Base-by-base conservation (phyloP, 305 asterid genomes). In the Vinca major region DNA sequence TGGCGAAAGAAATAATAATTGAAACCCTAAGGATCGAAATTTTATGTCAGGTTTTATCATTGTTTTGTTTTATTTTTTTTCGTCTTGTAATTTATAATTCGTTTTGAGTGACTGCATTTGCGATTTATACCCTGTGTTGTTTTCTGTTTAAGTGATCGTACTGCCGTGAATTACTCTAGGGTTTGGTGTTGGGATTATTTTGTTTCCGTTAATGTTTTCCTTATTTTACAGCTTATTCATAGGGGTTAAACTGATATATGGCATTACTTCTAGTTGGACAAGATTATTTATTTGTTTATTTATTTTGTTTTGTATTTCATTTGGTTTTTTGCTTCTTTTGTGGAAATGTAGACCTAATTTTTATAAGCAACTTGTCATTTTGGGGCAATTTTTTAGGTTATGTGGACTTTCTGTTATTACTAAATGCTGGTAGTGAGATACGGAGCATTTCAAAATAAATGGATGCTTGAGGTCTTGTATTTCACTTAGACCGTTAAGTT, bases 1-100 rank as follows among this genome's bases (percentile, higher is more conserved):
- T 50, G 36, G 47, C 5, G n/a, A 36, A 41, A 49, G 55, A 65
- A 33, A 10, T 39, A 53, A 7, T 26, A 54, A 47, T 71, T 77
- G 69, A 41, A 73, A 63, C 84, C 79, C 81, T 80, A 80, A 65
- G 37, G 37, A 62, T 11, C 74, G 16, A 55, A 68, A 75, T 13
- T 70, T 2, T 57, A 48, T n/a, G 10, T 40, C 74, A 73, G 80
- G 84, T 80, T 73, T 36, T 63, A 17, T 53, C 33, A 49, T 39
- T 47, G 20, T 60, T 16, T 53, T 41, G 51, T 58, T 63, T 33
- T 21, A 19, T 4, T 20, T 67, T 47, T 17, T 61, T 51, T 53
- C 2, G 48, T 63, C 13, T 20, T 64, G 14, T 37, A 55, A 40
- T 50, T 33, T 56, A 12, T 56, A 14, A 40, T 45, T 45, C 49